These are phyloP conservation scores for Leptomonas seymouri DNA, from an alignment of 208 protist genomes.

Conservation along the genomic window DNA sequence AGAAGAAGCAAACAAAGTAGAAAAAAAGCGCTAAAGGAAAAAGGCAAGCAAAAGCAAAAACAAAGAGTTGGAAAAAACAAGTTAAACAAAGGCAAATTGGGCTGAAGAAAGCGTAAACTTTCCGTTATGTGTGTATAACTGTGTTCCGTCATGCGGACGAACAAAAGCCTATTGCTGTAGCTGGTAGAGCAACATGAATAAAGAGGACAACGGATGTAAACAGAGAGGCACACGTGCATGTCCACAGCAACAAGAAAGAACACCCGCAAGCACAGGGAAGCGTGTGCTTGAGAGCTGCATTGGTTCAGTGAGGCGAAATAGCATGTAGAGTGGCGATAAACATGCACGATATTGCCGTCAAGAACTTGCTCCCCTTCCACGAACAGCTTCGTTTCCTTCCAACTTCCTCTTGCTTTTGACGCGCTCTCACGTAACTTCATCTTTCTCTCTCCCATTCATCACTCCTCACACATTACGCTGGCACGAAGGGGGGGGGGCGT, in stretches of 20 bases:
- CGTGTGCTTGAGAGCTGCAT: too few species aligned
- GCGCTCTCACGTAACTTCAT: neutral
- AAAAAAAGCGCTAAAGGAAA: conserved; percentile 3
- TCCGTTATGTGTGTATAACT: neutral
- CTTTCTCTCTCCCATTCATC: neutral
- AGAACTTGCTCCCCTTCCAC: neutral
- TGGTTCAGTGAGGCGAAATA: neutral
- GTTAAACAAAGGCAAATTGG: neutral
- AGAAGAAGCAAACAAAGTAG: neutral
- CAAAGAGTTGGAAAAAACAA: neutral
- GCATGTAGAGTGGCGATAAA: neutral
- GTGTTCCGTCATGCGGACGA: neutral
- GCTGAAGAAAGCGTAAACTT: neutral
- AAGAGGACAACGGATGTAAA: conserved; percentile 11
- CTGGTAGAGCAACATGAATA: neutral
- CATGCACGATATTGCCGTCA: too few species aligned
- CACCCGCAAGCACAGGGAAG: neutral
- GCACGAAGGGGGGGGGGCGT: neutral
- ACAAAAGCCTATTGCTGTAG: conserved; percentile 14
- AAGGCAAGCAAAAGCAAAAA: conserved; percentile 1
- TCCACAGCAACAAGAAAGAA: neutral
- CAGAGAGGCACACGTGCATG: neutral
- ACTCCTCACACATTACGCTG: neutral
- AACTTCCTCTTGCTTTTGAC: neutral
- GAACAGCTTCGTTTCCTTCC: neutral